Percentiles rank a stretch among this genome's conserved stretches.
These are phyloP conservation scores for Capsicum pubescens DNA, from an alignment of 257 asterid species.

Conservation along the genomic window DNA sequence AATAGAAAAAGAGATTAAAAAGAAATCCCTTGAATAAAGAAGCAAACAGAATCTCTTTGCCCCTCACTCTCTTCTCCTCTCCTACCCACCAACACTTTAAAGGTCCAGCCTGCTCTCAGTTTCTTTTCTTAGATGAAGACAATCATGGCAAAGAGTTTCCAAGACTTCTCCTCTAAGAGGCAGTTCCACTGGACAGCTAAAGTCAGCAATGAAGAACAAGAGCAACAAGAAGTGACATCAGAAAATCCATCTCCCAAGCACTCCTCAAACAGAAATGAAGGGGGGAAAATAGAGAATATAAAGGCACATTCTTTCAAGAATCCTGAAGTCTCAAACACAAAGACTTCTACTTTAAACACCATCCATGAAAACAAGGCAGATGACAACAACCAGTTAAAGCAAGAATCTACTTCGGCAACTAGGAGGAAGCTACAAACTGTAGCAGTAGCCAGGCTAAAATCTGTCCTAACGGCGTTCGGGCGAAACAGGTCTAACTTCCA, in stretches of 20 bases:
- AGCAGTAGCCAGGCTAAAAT: constrained; percentile 50
- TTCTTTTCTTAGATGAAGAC: constrained; percentile 52
- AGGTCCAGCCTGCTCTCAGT: constrained; percentile 30
- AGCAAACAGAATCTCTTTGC: constrained; percentile 33
- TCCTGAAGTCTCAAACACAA: constrained; percentile 14
- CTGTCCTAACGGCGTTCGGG: constrained; percentile 47
- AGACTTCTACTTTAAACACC: constrained; percentile 8
- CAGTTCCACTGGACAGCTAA: constrained; percentile 66
- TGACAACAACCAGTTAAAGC: constrained; percentile 24
- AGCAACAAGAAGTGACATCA: neutral
- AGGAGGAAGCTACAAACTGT: constrained; percentile 51
- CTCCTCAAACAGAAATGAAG: constrained; percentile 10
- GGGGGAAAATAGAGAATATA: constrained; percentile 22
- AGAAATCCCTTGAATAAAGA: constrained; percentile 31
- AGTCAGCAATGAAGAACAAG: constrained; percentile 49
- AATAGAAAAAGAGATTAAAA: neutral
- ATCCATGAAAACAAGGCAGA: constrained; percentile 22
- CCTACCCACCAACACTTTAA: constrained; percentile 35
- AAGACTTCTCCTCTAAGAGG: constrained; percentile 48
- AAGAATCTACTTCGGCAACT: constrained; percentile 33
- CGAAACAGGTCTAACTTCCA: constrained; percentile 33
- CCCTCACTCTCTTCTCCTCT: constrained; percentile 32
- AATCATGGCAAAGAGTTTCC: constrained; percentile 52
- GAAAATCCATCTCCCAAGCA: constrained; percentile 30
- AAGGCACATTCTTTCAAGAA: constrained; percentile 27